Evolutionary conservation across 208 protist genomes (phyloP).

Genomic region (Trypanosoma theileri): DNA sequence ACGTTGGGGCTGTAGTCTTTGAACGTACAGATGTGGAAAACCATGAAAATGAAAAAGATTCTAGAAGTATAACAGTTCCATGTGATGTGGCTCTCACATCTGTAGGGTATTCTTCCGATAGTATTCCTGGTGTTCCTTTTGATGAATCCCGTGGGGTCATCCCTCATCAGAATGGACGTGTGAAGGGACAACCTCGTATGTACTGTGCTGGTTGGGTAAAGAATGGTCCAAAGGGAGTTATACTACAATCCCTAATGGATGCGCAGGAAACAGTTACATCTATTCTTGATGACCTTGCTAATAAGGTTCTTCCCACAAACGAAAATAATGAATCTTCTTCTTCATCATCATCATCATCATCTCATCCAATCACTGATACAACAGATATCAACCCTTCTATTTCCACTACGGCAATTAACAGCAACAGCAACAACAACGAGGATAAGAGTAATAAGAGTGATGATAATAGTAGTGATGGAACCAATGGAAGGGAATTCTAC

Average conservation of each 20-base stretch:
- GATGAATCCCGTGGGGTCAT: conserved; percentile 71
- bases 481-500: conserved; percentile 7
- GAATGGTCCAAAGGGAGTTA: conserved; percentile 89
- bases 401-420: not conserved
- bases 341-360: conserved; percentile 21
- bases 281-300: conserved; percentile 66
- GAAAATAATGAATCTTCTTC: conserved; percentile 15
- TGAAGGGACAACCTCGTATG: conserved; percentile 66
- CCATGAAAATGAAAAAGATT: conserved; percentile 8
- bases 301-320: conserved; percentile 39
- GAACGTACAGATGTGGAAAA: conserved; percentile 37
- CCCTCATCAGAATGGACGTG: conserved; percentile 60
- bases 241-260: conserved; percentile 78
- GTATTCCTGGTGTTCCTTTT: conserved; percentile 72
- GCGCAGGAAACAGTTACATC: conserved; percentile 68
- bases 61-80: conserved; percentile 57
- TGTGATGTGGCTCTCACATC: conserved; percentile 88
- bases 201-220: conserved; percentile 93
- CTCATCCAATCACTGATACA: no score
- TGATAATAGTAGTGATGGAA: conserved; percentile 37
- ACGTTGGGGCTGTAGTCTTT: conserved; percentile 78
- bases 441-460: not conserved
- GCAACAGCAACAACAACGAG: not conserved
- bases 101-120: conserved; percentile 68
- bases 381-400: no score